These are phyloP conservation scores for Moricandia arvensis DNA, from an alignment of 345 rosid species.

Conservation along the genomic window DNA sequence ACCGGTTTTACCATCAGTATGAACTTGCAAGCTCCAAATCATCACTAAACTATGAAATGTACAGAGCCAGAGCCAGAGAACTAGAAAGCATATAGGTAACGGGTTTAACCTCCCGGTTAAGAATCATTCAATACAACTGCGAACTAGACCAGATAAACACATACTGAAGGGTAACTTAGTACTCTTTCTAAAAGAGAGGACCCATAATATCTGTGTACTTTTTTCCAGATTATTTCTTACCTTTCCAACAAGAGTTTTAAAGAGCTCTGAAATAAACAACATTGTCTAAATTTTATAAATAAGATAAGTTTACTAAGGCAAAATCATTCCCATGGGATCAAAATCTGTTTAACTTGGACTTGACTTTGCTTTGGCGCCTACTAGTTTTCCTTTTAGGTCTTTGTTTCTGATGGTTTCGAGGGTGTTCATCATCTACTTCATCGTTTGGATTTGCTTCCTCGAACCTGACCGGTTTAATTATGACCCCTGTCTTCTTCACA, in stretches of 20 bases:
- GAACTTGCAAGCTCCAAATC: background rate
- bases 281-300: too few species aligned
- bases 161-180: too few species aligned
- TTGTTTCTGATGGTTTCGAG: conserved; percentile 40
- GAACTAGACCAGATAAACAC: too few species aligned
- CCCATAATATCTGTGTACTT: too few species aligned
- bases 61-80: background rate
- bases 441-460: conserved; percentile 70
- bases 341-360: conserved; percentile 5
- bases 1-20: background rate
- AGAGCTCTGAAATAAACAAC: too few species aligned
- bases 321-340: too few species aligned
- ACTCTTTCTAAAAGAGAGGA: conserved; percentile 89
- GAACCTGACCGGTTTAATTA: conserved; percentile 71
- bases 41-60: background rate
- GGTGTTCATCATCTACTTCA: conserved; percentile 42
- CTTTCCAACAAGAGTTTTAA: too few species aligned
- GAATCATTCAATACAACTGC: background rate
- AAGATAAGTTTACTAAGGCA: too few species aligned
- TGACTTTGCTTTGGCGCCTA: conserved; percentile 26
- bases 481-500: conserved; percentile 72
- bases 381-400: conserved; percentile 31
- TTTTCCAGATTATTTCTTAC: too few species aligned
- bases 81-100: background rate
- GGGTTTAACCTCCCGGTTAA: conserved; percentile 13